These are phyloP conservation scores for Escovopsis sp. DNA, from an alignment of 2,329 filamentous ascomycete species.

Conservation along the genomic window DNA sequence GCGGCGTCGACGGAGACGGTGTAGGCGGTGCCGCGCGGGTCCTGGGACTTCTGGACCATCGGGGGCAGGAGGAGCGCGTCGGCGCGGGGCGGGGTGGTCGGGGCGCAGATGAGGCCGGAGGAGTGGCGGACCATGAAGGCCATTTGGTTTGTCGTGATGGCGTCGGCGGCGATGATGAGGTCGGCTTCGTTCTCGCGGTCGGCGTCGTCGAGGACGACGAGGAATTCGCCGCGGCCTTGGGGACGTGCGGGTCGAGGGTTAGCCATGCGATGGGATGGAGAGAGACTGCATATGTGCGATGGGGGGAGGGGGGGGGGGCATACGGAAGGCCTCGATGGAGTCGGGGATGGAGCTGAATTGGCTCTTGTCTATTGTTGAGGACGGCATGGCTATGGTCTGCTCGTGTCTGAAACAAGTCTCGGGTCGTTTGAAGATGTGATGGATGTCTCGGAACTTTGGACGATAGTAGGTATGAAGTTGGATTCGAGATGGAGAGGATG, in stretches of 20 bases:
- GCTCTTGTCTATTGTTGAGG: slow-evolving; percentile 32
- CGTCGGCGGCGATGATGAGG: slow-evolving; percentile 81
- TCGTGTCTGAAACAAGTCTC: not conserved
- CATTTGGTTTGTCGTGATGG: slow-evolving; percentile 79
- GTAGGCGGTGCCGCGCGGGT: slow-evolving; percentile 86
- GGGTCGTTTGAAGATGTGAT: too few relatives aligned
- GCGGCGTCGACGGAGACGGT: slow-evolving; percentile 76
- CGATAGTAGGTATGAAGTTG: too few relatives aligned
- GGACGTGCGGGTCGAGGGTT: not conserved
- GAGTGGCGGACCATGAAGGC: slow-evolving; percentile 90
- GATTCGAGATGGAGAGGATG: too few relatives aligned
- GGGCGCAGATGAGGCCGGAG: slow-evolving; percentile 83
- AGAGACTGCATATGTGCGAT: slow-evolving; percentile 2
- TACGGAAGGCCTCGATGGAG: slow-evolving; percentile 49
- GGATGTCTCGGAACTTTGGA: too few relatives aligned
- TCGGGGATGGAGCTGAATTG: slow-evolving; percentile 53
- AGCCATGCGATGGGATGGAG: not conserved
- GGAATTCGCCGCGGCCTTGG: slow-evolving; percentile 74
- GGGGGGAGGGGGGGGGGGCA: slow-evolving; percentile 13
- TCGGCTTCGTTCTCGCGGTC: slow-evolving; percentile 96
- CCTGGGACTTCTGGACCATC: slow-evolving; percentile 66
- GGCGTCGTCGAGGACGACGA: slow-evolving; percentile 86
- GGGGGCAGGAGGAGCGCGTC: slow-evolving; percentile 63
- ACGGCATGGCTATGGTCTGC: slow-evolving; percentile 27
- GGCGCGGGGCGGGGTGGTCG: slow-evolving; percentile 57